Evolutionary conservation across 1,284 basidiomycete species (phyloP).

Genomic region (Ustilago vetiveriae): DNA sequence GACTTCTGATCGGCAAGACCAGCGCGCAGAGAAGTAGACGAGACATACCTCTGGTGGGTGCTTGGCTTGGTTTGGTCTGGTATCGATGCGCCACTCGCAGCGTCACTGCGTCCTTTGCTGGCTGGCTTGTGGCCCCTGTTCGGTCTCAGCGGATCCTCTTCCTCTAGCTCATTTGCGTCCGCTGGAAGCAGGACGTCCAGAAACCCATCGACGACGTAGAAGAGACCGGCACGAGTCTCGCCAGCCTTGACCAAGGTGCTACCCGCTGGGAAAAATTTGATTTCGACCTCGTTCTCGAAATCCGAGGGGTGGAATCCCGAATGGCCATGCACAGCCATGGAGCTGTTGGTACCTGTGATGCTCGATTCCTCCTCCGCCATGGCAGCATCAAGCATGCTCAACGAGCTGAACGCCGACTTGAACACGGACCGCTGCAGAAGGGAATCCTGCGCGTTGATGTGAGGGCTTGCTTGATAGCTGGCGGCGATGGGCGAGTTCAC

Average conservation of each 20-base stretch:
- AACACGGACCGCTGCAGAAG: constrained; percentile 69
- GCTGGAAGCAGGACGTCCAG: constrained; percentile 85
- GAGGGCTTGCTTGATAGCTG: constrained; percentile 65
- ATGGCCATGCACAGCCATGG: constrained; percentile 40
- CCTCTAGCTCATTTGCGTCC: constrained; percentile 64
- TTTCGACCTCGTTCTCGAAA: constrained; percentile 94
- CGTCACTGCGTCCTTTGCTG: neutral
- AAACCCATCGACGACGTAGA: constrained; percentile 98
- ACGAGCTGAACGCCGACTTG: constrained; percentile 81
- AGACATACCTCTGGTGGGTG: constrained; percentile 7
- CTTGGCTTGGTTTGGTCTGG: constrained; percentile 1
- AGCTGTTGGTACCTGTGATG: constrained; percentile 49
- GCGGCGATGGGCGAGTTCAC: constrained; percentile 55
- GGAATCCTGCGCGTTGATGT: constrained; percentile 47
- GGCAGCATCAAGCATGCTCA: constrained; percentile 74
- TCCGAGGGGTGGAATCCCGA: constrained; percentile 68
- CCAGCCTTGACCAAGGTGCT: constrained; percentile 87
- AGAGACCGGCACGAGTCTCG: constrained; percentile 88
- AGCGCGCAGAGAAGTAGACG: constrained; percentile 14
- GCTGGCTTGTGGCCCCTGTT: constrained; percentile 4
- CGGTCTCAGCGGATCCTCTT: constrained; percentile 19
- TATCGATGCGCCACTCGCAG: neutral
- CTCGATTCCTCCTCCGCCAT: constrained; percentile 57
- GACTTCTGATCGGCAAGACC: constrained; percentile 10
- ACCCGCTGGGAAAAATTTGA: constrained; percentile 89